Percentiles rank a stretch among this genome's conserved stretches.
Conservation (phyloP, 768 basidiomycete genomes). For the Boletus rubropictus region DNA sequence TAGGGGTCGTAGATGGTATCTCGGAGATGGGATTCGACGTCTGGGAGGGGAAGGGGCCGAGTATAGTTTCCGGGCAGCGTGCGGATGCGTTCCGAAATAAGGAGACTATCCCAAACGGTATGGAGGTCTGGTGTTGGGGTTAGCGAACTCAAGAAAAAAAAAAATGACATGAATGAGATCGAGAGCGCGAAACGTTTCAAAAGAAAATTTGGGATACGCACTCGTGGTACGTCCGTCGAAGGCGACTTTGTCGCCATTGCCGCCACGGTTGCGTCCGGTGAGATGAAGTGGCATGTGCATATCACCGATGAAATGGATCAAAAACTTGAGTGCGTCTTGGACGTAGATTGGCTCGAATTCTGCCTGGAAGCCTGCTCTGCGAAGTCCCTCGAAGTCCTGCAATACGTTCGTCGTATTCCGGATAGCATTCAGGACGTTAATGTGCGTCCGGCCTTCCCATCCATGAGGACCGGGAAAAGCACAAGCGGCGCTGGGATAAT, state of each 20-base stretch:
- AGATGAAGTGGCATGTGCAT: slow-evolving; percentile 93
- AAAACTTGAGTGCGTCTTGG: slow-evolving; percentile 83
- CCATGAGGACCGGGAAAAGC: slow-evolving; percentile 69
- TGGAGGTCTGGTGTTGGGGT: slow-evolving; percentile 55
- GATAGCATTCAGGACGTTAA: slow-evolving; percentile 74
- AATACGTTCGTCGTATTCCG: slow-evolving; percentile 69
- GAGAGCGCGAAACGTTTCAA: neutral
- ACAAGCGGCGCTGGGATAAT: slow-evolving; percentile 74
- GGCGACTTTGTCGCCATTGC: slow-evolving; percentile 70
- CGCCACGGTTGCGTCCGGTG: slow-evolving; percentile 81
- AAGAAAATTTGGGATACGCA: slow-evolving; percentile 31
- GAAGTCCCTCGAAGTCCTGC: slow-evolving; percentile 38
- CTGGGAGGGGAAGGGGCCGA: slow-evolving; percentile 57
- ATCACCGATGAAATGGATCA: slow-evolving; percentile 91
- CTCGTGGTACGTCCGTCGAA: slow-evolving; percentile 72
- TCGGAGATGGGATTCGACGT: slow-evolving; percentile 61
- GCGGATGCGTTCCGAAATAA: slow-evolving; percentile 80
- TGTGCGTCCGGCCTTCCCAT: slow-evolving; percentile 53
- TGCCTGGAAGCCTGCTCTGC: neutral
- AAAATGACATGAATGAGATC: neutral
- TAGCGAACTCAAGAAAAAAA: neutral
- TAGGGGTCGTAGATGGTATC: slow-evolving; percentile 85
- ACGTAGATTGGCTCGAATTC: slow-evolving; percentile 34
- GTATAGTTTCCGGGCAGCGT: slow-evolving; percentile 73
- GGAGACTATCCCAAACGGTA: slow-evolving; percentile 77